Evolutionary conservation across 2,329 filamentous ascomycete species (phyloP).

Genomic region (Hortaea werneckii): DNA sequence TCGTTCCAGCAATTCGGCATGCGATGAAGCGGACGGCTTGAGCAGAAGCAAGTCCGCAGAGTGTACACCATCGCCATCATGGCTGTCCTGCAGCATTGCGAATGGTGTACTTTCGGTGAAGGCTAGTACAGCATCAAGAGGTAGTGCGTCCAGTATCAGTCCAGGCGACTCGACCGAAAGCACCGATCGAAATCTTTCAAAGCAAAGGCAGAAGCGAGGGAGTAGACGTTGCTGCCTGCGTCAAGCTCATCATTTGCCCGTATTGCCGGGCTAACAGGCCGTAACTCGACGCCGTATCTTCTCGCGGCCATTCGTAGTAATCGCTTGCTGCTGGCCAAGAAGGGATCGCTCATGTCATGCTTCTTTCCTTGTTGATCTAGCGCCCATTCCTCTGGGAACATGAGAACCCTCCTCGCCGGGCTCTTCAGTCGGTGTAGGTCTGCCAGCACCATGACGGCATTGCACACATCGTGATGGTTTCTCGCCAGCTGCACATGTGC

Average conservation of each 20-base stretch:
- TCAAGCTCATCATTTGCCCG: constrained; percentile 25
- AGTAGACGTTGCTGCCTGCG: constrained; percentile 24
- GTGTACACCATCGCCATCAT: constrained; percentile 18
- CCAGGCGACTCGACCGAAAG: constrained; percentile 37
- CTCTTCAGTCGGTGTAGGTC: constrained; percentile 36
- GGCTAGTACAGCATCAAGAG: constrained; percentile 31
- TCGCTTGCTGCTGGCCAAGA: constrained; percentile 34
- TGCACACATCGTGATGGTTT: constrained; percentile 38
- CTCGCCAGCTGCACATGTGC: constrained; percentile 40
- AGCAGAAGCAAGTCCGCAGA: constrained; percentile 25
- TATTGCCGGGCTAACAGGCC: constrained; percentile 32
- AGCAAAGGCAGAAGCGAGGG: constrained; percentile 35
- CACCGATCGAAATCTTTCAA: constrained; percentile 37
- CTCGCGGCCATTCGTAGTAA: constrained; percentile 36
- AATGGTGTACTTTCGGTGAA: constrained; percentile 21
- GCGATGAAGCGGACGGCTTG: constrained; percentile 12
- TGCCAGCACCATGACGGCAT: constrained; percentile 39
- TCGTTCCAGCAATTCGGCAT: constrained; percentile 10
- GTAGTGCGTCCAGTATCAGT: constrained; percentile 35
- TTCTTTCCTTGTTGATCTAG: constrained; percentile 24
- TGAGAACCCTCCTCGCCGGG: constrained; percentile 34
- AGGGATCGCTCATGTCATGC: constrained; percentile 30
- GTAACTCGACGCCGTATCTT: constrained; percentile 35
- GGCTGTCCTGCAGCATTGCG: constrained; percentile 20
- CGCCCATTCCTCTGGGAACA: constrained; percentile 35